A percentile compares a stretch with the other conserved stretches of the same genome.
phyloP scores from a whole-genome alignment of 2,329 filamentous ascomycete genomes.

The Xylogone sp. region DNA sequence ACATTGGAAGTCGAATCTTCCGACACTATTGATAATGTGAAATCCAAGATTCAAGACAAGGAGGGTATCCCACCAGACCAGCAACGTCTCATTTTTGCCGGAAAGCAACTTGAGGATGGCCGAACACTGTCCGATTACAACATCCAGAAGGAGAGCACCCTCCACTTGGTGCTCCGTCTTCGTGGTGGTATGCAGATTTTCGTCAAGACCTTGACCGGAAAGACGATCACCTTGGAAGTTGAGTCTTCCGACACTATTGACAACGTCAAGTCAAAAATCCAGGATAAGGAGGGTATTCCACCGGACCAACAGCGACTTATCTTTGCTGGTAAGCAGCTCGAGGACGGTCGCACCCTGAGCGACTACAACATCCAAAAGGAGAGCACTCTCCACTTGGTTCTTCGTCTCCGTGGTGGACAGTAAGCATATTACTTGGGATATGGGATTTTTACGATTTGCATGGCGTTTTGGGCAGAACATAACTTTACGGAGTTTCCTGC shows the following conservation, averaged over 20 bases:
- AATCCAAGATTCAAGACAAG: constrained; percentile 69
- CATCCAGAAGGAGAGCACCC: constrained; percentile 75
- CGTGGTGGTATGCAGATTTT: constrained; percentile 74
- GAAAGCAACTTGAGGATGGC: constrained; percentile 71
- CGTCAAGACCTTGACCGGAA: constrained; percentile 67
- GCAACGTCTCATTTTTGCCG: constrained; percentile 67
- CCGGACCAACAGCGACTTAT: constrained; percentile 68
- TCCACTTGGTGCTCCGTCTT: constrained; percentile 67
- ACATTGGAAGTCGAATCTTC: constrained; percentile 65
- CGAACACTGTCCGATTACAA: constrained; percentile 85
- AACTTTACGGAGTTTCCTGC: constrained; percentile 21
- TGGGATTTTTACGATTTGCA: constrained; percentile 23
- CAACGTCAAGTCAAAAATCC: constrained; percentile 69
- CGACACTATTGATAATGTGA: constrained; percentile 69
- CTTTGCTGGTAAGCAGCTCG: constrained; percentile 68
- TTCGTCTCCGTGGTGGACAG: constrained; percentile 65
- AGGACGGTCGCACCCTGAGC: constrained; percentile 71
- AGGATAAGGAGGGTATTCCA: constrained; percentile 69
- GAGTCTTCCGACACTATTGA: constrained; percentile 67
- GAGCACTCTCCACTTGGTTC: constrained; percentile 66
- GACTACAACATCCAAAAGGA: constrained; percentile 88
- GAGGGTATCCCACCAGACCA: constrained; percentile 69
- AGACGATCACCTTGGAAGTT: constrained; percentile 68
- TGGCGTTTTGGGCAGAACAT: constrained; percentile 31
- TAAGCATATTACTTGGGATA: constrained; percentile 25